phyloP scores from a whole-genome alignment of 441 rosid species.

The Erysimum cheiri region DNA sequence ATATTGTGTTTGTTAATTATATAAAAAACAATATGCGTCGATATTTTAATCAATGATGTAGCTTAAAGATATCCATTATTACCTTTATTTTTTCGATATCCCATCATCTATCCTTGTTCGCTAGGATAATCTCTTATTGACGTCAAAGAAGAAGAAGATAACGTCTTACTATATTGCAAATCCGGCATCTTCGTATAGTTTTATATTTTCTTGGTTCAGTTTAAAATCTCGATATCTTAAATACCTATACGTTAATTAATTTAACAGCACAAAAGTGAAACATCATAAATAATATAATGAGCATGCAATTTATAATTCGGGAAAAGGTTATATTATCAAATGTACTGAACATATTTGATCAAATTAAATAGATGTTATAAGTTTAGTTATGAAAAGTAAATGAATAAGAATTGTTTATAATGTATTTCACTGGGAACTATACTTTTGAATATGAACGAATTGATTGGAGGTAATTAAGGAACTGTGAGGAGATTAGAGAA shows the following conservation, averaged over 20 bases:
- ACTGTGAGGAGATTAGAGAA: constrained; percentile 25
- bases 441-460: background rate
- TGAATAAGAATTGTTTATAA: background rate
- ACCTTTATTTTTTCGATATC: background rate
- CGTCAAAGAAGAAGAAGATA: background rate
- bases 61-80: constrained; percentile 1
- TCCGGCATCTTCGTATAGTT: background rate
- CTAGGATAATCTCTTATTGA: background rate
- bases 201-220: too few relatives aligned
- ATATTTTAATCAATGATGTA: background rate
- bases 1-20: background rate
- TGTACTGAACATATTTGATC: background rate
- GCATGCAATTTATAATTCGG: background rate
- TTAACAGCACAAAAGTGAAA: background rate
- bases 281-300: background rate
- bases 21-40: constrained; percentile 8
- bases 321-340: background rate
- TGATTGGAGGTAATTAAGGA: constrained; percentile 21
- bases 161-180: background rate
- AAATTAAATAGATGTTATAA: background rate
- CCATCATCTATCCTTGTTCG: constrained; percentile 19
- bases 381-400: background rate
- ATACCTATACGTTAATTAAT: background rate
- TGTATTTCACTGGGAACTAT: background rate
- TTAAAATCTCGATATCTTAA: background rate